A percentile compares a stretch with the other conserved stretches of the same genome.
Evolutionary conservation across 257 asterid genomes (phyloP).

Genomic region (Solanum bulbocastanum): DNA sequence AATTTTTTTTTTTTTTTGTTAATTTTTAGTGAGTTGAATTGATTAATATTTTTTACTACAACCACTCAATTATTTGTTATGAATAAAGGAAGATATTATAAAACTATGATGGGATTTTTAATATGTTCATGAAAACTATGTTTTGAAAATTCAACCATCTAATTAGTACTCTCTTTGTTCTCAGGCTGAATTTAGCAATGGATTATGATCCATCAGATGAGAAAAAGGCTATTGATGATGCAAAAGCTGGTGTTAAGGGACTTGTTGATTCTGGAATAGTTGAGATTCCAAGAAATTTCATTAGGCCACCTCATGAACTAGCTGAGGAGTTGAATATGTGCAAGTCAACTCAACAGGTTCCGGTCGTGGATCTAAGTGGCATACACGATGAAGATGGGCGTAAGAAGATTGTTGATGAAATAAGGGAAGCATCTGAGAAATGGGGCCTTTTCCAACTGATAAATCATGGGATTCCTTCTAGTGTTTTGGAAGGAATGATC

Average conservation of each 20-base stretch:
- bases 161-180: too few relatives aligned
- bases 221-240: conserved; percentile 10
- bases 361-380: conserved; percentile 3
- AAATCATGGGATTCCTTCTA: conserved; percentile 47
- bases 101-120: too few relatives aligned
- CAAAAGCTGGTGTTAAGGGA: conserved; percentile 13
- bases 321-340: conserved; percentile 11
- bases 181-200: too few relatives aligned
- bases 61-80: too few relatives aligned
- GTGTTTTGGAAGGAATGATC: conserved; percentile 43
- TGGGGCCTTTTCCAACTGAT: conserved; percentile 56
- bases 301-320: conserved; percentile 22
- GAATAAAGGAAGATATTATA: too few relatives aligned
- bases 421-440: conserved; percentile 33
- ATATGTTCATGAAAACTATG: too few relatives aligned
- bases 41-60: too few relatives aligned
- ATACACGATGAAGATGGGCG: conserved; percentile 3
- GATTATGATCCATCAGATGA: neutral
- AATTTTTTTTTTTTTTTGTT: too few relatives aligned
- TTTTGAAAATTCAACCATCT: too few relatives aligned
- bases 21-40: too few relatives aligned
- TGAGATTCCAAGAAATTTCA: conserved; percentile 15
- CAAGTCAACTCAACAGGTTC: conserved; percentile 17
- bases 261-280: conserved; percentile 18
- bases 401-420: conserved; percentile 7